phyloP scores from a whole-genome alignment of 2,329 filamentous ascomycete genomes.

The Fusarium sp. region DNA sequence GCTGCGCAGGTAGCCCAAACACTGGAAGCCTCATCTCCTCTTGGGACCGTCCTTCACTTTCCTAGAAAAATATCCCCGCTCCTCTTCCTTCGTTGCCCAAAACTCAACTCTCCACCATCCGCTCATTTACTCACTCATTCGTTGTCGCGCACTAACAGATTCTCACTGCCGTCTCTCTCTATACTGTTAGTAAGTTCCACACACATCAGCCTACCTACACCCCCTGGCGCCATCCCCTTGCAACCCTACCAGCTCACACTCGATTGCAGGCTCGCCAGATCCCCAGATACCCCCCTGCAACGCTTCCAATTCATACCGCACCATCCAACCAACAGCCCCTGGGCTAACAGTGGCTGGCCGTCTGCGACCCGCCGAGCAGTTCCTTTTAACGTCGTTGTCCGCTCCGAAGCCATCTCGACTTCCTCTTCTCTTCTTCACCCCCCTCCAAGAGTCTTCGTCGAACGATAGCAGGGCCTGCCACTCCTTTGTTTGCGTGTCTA shows the following conservation, averaged over 20 bases:
- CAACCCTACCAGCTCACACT: slow-evolving; percentile 30
- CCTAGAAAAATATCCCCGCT: slow-evolving; percentile 21
- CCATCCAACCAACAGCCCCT: slow-evolving; percentile 39
- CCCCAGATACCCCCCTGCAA: slow-evolving; percentile 38
- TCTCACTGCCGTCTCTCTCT: slow-evolving; percentile 14
- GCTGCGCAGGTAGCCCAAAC: slow-evolving; percentile 35
- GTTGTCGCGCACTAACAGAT: slow-evolving; percentile 14
- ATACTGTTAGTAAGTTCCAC: slow-evolving; percentile 18
- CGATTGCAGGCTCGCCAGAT: slow-evolving; percentile 40
- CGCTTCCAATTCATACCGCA: slow-evolving; percentile 43
- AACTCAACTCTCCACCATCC: slow-evolving; percentile 6
- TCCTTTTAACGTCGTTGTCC: slow-evolving; percentile 50
- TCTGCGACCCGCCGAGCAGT: slow-evolving; percentile 42
- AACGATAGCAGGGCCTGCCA: slow-evolving; percentile 46
- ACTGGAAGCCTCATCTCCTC: slow-evolving; percentile 46
- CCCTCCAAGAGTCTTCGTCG: slow-evolving; percentile 47
- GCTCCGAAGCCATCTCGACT: slow-evolving; percentile 41
- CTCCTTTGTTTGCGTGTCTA: slow-evolving; percentile 51
- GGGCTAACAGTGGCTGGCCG: slow-evolving; percentile 38
- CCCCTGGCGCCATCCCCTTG: slow-evolving; percentile 10
- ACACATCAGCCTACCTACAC: slow-evolving; percentile 11
- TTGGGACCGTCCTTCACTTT: slow-evolving; percentile 31
- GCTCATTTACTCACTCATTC: slow-evolving; percentile 6
- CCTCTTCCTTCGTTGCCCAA: slow-evolving; percentile 8
- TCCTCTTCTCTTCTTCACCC: slow-evolving; percentile 44